Base-by-base conservation (phyloP, 345 rosid genomes). In the Excoecaria cochinchinensis region DNA sequence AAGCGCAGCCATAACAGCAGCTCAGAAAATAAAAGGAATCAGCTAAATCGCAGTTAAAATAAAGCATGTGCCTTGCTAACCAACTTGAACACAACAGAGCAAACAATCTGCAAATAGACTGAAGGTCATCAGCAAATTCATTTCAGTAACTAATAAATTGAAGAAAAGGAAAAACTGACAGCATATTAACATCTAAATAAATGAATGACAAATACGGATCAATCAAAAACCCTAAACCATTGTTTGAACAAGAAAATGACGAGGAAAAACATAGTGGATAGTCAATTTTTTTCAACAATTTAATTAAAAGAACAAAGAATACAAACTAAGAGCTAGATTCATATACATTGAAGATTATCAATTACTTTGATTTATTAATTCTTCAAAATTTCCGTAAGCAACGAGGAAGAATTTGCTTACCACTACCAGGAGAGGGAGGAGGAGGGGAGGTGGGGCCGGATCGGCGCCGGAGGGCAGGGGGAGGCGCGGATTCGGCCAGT, bases 1-100 rank as follows among this genome's bases (percentile, higher is more conserved):
- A 79, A 71, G 58, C 62, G 85, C 85, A 62, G 84, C 81, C 91
- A 91, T 89, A n/a, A 46, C n/a, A 74, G 31, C 78, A 61, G 73
- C 77, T 31, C 42, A 22, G 46, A 69, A 36, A 12, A 51, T 2
- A 2, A 25, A 36, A 39, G 61, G 19, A 76, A 14, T 51, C 10
- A 16, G 13, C 47, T 51, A 74, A 64, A 57, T 61, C 66, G 6
- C 21, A 71, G 2, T 59, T 58, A 47, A 63, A 39, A 63, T 40
- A 39, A 17, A 63, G 68, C 21, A 63, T 63, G 42, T 38, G 44
- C 12, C 46, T 24, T 0, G 19, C n/a, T 14, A 39, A 70, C 47
- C 62, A 70, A 58, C 58, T 48, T 52, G 75, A 55, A 21, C 31
- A 31, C 31, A 63, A 42, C 42, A 70, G 31, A 46, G n/a, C 52